phyloP scores from a whole-genome alignment of 345 rosid genomes.

The Aquilaria malaccensis region DNA sequence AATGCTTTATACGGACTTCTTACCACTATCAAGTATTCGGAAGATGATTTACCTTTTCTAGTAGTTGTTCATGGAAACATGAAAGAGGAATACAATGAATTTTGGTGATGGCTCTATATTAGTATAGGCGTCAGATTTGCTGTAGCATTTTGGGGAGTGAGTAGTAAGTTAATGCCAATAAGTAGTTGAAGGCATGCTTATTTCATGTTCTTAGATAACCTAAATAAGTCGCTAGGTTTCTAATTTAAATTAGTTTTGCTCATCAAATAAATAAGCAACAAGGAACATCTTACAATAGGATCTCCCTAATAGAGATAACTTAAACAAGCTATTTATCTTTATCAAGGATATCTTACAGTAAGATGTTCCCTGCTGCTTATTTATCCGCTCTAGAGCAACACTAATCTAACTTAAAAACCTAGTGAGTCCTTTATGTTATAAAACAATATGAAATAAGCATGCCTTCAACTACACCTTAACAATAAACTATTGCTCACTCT shows the following conservation, averaged over 20 bases:
- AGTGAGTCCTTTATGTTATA: background rate
- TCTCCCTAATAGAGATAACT: too few relatives aligned
- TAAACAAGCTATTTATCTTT: too few relatives aligned
- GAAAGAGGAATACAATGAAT: background rate
- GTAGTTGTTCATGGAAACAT: background rate
- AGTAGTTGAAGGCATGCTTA: slow-evolving; percentile 2
- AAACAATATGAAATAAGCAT: background rate
- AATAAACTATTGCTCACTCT: slow-evolving; percentile 1
- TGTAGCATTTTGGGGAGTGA: slow-evolving; percentile 6
- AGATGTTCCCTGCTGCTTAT: too few relatives aligned
- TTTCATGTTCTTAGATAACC: background rate
- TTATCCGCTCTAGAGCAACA: too few relatives aligned
- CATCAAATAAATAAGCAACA: too few relatives aligned
- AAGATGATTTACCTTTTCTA: background rate
- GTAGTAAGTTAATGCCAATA: slow-evolving; percentile 1
- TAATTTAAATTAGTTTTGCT: too few relatives aligned
- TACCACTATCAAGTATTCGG: too few relatives aligned
- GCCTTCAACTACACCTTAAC: background rate
- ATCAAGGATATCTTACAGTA: too few relatives aligned
- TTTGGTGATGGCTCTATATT: background rate
- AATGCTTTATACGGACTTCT: too few relatives aligned
- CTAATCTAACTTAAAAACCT: too few relatives aligned
- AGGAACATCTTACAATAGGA: too few relatives aligned
- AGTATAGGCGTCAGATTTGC: background rate
- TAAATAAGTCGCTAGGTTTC: background rate